Percentiles rank a stretch among this genome's conserved stretches.
phyloP scores from a whole-genome alignment of 371 early-diverging fungal species.

The Apophysomyces trapeziformis region DNA sequence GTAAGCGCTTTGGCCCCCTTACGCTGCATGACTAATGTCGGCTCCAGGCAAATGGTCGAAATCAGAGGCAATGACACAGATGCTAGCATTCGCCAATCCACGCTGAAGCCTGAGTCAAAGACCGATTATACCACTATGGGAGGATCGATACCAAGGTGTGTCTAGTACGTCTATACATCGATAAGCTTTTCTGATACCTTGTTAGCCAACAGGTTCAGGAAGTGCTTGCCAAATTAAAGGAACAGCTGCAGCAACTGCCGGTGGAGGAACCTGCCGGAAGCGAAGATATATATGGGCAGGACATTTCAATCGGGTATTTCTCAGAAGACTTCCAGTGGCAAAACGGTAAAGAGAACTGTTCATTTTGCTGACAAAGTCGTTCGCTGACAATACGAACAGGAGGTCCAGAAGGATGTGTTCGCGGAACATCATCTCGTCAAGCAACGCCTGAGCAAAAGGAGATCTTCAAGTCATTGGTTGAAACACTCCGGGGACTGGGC shows the following conservation, averaged over 20 bases:
- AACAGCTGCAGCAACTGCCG: constrained; percentile 35
- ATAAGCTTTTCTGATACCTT: neutral
- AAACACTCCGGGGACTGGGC: neutral
- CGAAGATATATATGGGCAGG: constrained; percentile 55
- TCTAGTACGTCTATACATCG: neutral
- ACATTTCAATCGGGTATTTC: constrained; percentile 42
- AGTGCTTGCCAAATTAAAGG: constrained; percentile 18
- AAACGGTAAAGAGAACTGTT: constrained; percentile 34
- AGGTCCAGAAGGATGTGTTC: constrained; percentile 2
- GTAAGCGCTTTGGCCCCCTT: constrained; percentile 30
- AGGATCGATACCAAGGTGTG: constrained; percentile 40
- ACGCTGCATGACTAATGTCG: neutral
- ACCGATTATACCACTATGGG: constrained; percentile 34
- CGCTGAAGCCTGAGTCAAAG: constrained; percentile 36
- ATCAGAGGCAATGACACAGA: constrained; percentile 40
- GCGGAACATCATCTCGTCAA: neutral
- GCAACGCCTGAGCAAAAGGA: neutral
- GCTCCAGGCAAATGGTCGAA: constrained; percentile 39
- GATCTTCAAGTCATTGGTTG: neutral
- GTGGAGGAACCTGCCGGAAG: constrained; percentile 49
- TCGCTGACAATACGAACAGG: neutral
- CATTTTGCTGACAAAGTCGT: neutral
- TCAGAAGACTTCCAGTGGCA: constrained; percentile 53
- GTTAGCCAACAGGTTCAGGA: neutral
- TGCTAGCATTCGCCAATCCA: constrained; percentile 37